Evolutionary conservation across 805 yeast genomes (phyloP).

Genomic region (Candida tallmaniae): DNA sequence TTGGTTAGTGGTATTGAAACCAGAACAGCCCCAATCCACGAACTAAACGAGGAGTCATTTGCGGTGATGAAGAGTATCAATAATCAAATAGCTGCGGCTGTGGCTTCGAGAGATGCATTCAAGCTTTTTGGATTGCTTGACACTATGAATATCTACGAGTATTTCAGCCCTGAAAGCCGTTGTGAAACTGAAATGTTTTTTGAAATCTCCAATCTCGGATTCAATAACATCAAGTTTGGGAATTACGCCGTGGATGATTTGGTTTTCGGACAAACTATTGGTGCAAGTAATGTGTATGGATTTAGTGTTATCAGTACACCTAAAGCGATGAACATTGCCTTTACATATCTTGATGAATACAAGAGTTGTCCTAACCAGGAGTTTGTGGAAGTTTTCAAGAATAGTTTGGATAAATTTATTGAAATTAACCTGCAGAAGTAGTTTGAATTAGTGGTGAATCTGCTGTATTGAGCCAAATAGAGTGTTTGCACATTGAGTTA

Average conservation of each 20-base stretch:
- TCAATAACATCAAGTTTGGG: neutral
- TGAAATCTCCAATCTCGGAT: conserved; percentile 12
- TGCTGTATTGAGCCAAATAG: too few relatives aligned
- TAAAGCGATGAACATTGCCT: conserved; percentile 5
- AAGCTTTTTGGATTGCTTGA: conserved; percentile 2
- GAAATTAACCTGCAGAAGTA: too few relatives aligned
- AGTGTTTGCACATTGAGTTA: too few relatives aligned
- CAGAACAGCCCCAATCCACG: neutral
- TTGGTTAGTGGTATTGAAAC: neutral
- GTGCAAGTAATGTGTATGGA: conserved; percentile 3
- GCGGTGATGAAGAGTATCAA: conserved; percentile 3
- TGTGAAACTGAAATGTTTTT: conserved; percentile 2
- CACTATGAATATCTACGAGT: neutral
- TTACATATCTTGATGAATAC: conserved; percentile 3
- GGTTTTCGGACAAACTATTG: conserved; percentile 7
- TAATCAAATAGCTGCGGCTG: neutral
- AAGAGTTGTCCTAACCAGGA: neutral
- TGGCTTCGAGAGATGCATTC: conserved; percentile 1
- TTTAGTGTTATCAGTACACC: conserved; percentile 3
- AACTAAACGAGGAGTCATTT: neutral
- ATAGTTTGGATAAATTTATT: conserved; percentile 4
- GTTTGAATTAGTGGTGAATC: too few relatives aligned
- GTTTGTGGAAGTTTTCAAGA: conserved; percentile 4
- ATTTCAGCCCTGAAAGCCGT: conserved; percentile 2
- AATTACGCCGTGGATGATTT: conserved; percentile 10